Conservation (phyloP, 2,329 filamentous ascomycete species). For the Sordariomycetes sp. region DNA sequence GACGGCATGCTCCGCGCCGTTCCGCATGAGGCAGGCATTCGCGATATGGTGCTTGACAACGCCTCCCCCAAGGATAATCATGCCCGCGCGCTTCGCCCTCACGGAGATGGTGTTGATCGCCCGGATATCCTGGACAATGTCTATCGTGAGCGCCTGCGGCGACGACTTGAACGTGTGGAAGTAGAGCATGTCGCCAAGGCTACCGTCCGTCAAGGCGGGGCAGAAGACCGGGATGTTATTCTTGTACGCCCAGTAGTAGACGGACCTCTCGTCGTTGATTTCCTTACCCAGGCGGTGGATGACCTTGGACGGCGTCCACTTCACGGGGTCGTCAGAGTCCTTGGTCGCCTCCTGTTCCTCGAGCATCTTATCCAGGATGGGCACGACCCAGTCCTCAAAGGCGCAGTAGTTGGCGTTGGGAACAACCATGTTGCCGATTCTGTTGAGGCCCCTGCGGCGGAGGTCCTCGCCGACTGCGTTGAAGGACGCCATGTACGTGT, state of each 20-base stretch:
- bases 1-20: slow-evolving; percentile 90
- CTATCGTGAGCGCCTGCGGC: slow-evolving; percentile 67
- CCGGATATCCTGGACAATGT: slow-evolving; percentile 89
- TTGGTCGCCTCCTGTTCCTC: slow-evolving; percentile 80
- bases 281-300: slow-evolving; percentile 84
- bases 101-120: slow-evolving; percentile 87
- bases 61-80: slow-evolving; percentile 90
- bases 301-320: slow-evolving; percentile 90
- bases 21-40: slow-evolving; percentile 94
- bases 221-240: slow-evolving; percentile 97
- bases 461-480: slow-evolving; percentile 62
- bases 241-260: slow-evolving; percentile 96
- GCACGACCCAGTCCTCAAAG: slow-evolving; percentile 96
- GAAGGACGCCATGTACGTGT: slow-evolving; percentile 88
- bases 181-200: slow-evolving; percentile 94
- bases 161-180: slow-evolving; percentile 93
- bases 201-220: slow-evolving; percentile 88
- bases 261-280: slow-evolving; percentile 82
- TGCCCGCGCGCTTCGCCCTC: slow-evolving; percentile 74
- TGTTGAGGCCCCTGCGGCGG: slow-evolving; percentile 77
- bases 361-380: slow-evolving; percentile 88
- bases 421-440: slow-evolving; percentile 90
- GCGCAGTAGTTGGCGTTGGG: slow-evolving; percentile 92
- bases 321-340: slow-evolving; percentile 48
- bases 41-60: slow-evolving; percentile 98